A percentile compares a stretch with the other conserved stretches of the same genome.
Evolutionary conservation across 2,329 filamentous ascomycete genomes (phyloP).

Genomic region (Hymenoscyphus albidus): DNA sequence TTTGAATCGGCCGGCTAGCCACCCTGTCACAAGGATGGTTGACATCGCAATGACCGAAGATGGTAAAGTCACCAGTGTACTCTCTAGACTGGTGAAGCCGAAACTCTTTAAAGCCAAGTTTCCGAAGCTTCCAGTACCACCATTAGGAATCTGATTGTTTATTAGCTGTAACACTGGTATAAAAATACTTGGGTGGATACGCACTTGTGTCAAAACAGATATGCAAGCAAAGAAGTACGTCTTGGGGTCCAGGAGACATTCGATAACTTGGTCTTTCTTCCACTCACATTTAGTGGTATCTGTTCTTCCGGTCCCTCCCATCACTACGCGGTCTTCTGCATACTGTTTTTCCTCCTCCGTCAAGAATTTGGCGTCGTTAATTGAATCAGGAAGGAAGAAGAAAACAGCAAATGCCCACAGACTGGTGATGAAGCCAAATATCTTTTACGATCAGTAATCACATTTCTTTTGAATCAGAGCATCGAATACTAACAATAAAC

Average conservation of each 20-base stretch:
- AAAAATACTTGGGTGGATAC: not conserved
- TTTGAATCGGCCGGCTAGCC: constrained; percentile 37
- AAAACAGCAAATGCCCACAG: constrained; percentile 48
- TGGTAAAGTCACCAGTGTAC: constrained; percentile 31
- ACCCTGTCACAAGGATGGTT: constrained; percentile 24
- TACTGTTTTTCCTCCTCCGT: constrained; percentile 46
- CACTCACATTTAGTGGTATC: constrained; percentile 47
- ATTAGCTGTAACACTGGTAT: constrained; percentile 10
- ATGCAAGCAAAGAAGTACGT: constrained; percentile 53
- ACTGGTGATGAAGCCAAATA: constrained; percentile 45
- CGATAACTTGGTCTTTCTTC: constrained; percentile 43
- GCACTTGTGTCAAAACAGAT: constrained; percentile 45
- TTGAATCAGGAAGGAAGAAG: constrained; percentile 48
- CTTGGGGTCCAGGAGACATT: constrained; percentile 55
- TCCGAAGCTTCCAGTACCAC: constrained; percentile 56
- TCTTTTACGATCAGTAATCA: constrained; percentile 16
- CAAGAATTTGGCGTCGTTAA: constrained; percentile 55
- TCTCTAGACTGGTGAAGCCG: constrained; percentile 35
- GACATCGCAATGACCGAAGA: constrained; percentile 22
- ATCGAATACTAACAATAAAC: constrained; percentile 39
- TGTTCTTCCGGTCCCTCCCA: constrained; percentile 50
- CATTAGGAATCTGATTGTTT: constrained; percentile 51
- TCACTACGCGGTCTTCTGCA: constrained; percentile 44
- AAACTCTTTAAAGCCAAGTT: constrained; percentile 42
- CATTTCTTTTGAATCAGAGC: not conserved